A percentile compares a stretch with the other conserved stretches of the same genome.
phyloP scores from a whole-genome alignment of 371 early-diverging fungal species.

The Nematocida sp. region DNA sequence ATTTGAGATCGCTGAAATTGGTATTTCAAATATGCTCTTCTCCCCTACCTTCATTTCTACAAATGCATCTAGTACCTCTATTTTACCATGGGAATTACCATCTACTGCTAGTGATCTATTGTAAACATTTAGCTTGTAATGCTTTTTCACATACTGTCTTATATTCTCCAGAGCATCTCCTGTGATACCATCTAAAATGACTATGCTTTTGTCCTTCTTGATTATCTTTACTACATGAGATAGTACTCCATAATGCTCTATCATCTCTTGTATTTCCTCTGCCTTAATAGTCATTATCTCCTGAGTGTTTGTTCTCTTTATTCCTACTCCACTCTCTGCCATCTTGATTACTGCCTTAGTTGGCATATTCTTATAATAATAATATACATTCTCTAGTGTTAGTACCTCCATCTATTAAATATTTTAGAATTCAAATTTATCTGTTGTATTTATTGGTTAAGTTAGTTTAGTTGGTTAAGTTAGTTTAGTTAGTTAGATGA shows the following conservation, averaged over 20 bases:
- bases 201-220: constrained; percentile 24
- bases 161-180: constrained; percentile 51
- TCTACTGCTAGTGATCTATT: constrained; percentile 55
- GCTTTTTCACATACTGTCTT: constrained; percentile 43
- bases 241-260: constrained; percentile 57
- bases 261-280: constrained; percentile 58
- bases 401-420: constrained; percentile 55
- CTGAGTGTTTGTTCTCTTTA: constrained; percentile 39
- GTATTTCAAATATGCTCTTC: constrained; percentile 61
- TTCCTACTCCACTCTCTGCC: constrained; percentile 58
- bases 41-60: constrained; percentile 56
- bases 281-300: constrained; percentile 50
- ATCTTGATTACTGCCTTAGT: constrained; percentile 52
- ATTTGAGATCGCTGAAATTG: constrained; percentile 57
- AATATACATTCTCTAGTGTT: constrained; percentile 50
- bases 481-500: no score
- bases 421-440: neutral
- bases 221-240: constrained; percentile 52
- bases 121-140: constrained; percentile 57
- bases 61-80: constrained; percentile 50
- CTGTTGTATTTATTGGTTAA: neutral
- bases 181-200: constrained; percentile 55
- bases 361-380: constrained; percentile 21
- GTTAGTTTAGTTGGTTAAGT: no score
- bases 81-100: constrained; percentile 48